Evolutionary conservation across 2,329 filamentous ascomycete species (phyloP), one percentile per base, ranked within the genome.

Genomic region (Xylaria sp.): DNA sequence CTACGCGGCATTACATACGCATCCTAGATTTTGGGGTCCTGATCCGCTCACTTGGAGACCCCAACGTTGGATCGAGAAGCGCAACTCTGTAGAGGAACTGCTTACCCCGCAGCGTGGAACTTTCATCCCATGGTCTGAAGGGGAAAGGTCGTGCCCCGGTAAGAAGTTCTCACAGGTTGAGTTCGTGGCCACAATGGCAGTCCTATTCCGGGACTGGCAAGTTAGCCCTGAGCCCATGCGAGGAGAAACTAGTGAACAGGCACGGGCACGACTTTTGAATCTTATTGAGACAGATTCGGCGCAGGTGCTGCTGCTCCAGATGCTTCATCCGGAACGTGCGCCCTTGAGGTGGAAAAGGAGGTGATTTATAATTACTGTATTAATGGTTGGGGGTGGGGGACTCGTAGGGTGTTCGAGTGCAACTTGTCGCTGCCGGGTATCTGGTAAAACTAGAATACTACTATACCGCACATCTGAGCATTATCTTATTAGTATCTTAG

Each of bases 151-250:
- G 48, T 79, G 78, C 34, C 75, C 76, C 0, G 78, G 76, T 0
- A 69, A 61, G n/a, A 79, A 78, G 51, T 79, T 79, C 65, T 74
- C 76, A 1, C 76, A 79, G 47, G 75, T 79, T 7, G 77, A 78
- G 69, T 74, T 75, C 30, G 77, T 76, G 14, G 77, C 76, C 1
- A 72, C 53, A 24, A 64, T 71, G 60, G 69, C 66, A 30, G 27
- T 17, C 8, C 27, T 69, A 21, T 64, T 69, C 51, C 53, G 61
- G 8, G 30, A 61, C 6, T 68, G 60, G 63, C 58, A 54, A 9
- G 59, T 63, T 6, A 6, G 2, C 1, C 59, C 59, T 4, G 59
- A 45, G 19, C 34, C 14, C 19, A 32, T 42, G 30, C 5, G 12
- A 30, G 4, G 55, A n/a, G 59, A 62, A 14, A 47, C 51, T 12